These are phyloP conservation scores for Pseudonectria buxi DNA, from an alignment of 2,329 filamentous ascomycete species.

Conservation along the genomic window DNA sequence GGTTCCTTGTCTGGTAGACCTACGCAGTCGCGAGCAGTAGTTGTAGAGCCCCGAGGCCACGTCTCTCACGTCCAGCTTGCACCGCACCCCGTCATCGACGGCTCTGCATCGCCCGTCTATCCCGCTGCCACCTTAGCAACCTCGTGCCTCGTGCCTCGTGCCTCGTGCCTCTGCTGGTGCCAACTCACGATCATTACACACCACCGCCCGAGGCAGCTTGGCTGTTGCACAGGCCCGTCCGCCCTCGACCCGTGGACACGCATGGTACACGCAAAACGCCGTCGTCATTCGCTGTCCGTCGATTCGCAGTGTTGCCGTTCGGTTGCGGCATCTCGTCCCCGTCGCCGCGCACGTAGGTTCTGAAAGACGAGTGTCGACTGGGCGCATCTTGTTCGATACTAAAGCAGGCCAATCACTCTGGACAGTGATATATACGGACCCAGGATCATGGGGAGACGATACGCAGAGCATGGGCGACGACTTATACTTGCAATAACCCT, in stretches of 20 bases:
- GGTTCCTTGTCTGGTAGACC: not conserved
- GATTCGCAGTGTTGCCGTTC: constrained; percentile 7
- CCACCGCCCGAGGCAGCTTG: constrained; percentile 15
- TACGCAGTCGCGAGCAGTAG: constrained; percentile 23
- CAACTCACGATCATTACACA: constrained; percentile 21
- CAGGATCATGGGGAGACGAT: no score
- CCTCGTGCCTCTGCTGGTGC: not conserved
- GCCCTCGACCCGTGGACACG: constrained; percentile 18
- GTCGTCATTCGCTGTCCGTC: constrained; percentile 12
- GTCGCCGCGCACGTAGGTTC: constrained; percentile 14
- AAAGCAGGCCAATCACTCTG: not conserved
- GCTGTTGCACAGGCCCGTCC: constrained; percentile 14
- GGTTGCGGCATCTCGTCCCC: constrained; percentile 16
- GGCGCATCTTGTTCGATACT: not conserved
- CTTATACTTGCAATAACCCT: no score
- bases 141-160: not conserved
- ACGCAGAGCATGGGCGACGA: no score
- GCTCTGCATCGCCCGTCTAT: constrained; percentile 18
- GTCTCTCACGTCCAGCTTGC: constrained; percentile 15
- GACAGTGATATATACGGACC: no score
- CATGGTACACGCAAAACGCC: constrained; percentile 18
- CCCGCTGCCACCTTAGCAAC: constrained; percentile 3
- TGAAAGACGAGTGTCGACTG: constrained; percentile 1
- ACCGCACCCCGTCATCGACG: constrained; percentile 17
- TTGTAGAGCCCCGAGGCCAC: constrained; percentile 7